A percentile compares a stretch with the other conserved stretches of the same genome.
phyloP scores from a whole-genome alignment of 169 alveolate species.

The Plasmodium coatneyi region DNA sequence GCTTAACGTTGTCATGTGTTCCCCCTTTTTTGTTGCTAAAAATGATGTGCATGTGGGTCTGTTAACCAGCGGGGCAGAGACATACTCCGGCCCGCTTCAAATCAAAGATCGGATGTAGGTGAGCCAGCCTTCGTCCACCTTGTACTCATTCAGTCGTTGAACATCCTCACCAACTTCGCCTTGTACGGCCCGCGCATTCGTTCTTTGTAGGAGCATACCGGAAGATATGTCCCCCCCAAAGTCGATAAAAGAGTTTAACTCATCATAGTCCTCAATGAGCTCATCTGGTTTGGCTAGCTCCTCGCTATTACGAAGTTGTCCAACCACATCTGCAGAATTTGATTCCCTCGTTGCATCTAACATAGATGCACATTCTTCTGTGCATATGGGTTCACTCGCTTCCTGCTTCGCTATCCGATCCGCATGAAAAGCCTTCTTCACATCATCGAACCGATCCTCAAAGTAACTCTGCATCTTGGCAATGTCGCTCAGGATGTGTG shows the following conservation, averaged over 20 bases:
- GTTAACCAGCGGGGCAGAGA: no score
- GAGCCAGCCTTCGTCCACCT: conserved; percentile 60
- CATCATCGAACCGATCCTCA: neutral
- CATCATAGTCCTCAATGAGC: conserved; percentile 30
- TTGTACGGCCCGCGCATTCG: neutral
- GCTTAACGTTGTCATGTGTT: neutral
- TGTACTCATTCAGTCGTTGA: conserved; percentile 1
- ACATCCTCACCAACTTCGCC: neutral
- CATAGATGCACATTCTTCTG: neutral
- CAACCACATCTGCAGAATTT: neutral
- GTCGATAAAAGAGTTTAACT: conserved; percentile 49
- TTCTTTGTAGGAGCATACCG: conserved; percentile 29
- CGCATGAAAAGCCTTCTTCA: neutral
- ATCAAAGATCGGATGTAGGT: conserved; percentile 57
- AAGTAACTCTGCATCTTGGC: neutral
- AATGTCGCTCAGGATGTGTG: neutral
- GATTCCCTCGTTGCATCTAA: neutral
- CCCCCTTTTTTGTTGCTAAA: no score
- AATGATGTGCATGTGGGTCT: neutral
- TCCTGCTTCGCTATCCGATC: neutral
- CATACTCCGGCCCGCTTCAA: neutral
- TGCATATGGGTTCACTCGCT: neutral
- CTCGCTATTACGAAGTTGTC: neutral
- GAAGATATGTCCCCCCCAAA: conserved; percentile 18
- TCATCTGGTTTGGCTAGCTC: conserved; percentile 15